phyloP scores from a whole-genome alignment of 2,329 filamentous ascomycete genomes.

The Cladosporium sp. region DNA sequence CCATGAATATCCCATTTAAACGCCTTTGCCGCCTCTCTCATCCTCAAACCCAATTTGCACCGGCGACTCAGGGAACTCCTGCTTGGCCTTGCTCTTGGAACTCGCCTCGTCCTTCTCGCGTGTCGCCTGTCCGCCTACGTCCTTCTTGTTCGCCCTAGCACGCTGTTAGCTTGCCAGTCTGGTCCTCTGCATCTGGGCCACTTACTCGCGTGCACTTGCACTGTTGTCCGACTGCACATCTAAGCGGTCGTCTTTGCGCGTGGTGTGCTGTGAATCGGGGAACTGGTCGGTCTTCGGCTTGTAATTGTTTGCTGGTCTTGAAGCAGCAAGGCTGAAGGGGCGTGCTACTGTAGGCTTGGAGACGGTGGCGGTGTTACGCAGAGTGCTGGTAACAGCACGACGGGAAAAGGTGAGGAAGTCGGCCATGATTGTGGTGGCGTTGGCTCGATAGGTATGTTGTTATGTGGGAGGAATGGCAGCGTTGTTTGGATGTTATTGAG shows the following conservation, averaged over 20 bases:
- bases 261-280: constrained; percentile 27
- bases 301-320: constrained; percentile 11
- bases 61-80: constrained; percentile 45
- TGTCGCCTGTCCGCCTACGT: constrained; percentile 38
- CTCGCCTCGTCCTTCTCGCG: constrained; percentile 34
- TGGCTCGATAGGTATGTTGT: neutral
- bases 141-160: constrained; percentile 27
- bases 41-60: constrained; percentile 47
- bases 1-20: constrained; percentile 16
- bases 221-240: constrained; percentile 33
- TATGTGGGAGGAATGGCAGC: neutral
- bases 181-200: neutral
- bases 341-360: neutral
- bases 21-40: constrained; percentile 44
- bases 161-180: neutral
- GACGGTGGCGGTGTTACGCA: neutral
- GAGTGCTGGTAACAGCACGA: constrained; percentile 14
- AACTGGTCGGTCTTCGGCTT: constrained; percentile 22
- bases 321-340: constrained; percentile 13
- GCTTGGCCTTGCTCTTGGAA: constrained; percentile 39
- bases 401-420: constrained; percentile 38
- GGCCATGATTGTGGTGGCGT: constrained; percentile 27
- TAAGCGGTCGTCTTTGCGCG: constrained; percentile 31
- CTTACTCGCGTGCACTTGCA: constrained; percentile 32
- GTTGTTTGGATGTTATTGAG: neutral